These are phyloP conservation scores for Phytophthora pseudosyringae DNA, from an alignment of 352 stramenopile genomes.

Conservation along the genomic window DNA sequence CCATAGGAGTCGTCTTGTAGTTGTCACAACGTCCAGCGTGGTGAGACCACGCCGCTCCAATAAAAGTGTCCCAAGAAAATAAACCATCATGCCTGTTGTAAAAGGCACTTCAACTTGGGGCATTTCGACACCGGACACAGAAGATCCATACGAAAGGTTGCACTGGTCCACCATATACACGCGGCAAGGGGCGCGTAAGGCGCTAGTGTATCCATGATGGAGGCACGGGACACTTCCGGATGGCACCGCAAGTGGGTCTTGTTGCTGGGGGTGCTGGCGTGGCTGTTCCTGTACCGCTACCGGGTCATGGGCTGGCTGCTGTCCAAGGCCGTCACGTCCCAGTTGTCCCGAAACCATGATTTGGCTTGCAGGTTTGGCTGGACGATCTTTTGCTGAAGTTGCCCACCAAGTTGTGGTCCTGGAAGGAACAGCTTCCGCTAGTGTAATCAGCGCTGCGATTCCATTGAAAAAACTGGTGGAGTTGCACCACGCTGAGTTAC, in stretches of 20 bases:
- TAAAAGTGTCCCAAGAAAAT: slow-evolving; percentile 1
- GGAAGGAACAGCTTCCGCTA: slow-evolving; percentile 40
- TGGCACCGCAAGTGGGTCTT: slow-evolving; percentile 78
- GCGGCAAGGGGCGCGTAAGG: not conserved
- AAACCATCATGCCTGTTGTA: not conserved
- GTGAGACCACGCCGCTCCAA: slow-evolving; percentile 23
- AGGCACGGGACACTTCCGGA: slow-evolving; percentile 19
- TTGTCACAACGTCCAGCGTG: not conserved
- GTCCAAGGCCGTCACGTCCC: slow-evolving; percentile 46
- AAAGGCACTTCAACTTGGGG: slow-evolving; percentile 13
- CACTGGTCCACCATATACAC: not conserved
- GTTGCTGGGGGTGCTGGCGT: slow-evolving; percentile 41
- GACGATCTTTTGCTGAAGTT: slow-evolving; percentile 28
- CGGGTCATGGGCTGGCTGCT: slow-evolving; percentile 59
- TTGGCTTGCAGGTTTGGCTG: slow-evolving; percentile 34
- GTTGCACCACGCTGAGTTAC: slow-evolving; percentile 33
- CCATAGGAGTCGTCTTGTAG: not conserved
- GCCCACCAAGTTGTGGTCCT: slow-evolving; percentile 40
- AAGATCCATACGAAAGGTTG: slow-evolving; percentile 36
- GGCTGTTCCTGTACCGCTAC: slow-evolving; percentile 65
- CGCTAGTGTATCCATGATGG: slow-evolving; percentile 32
- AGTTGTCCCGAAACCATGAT: slow-evolving; percentile 44
- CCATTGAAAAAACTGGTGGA: slow-evolving; percentile 19
- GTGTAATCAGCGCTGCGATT: slow-evolving; percentile 16
- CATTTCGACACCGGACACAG: slow-evolving; percentile 15